Conservation (phyloP, 768 basidiomycete species). For the Ramaria sp. region DNA sequence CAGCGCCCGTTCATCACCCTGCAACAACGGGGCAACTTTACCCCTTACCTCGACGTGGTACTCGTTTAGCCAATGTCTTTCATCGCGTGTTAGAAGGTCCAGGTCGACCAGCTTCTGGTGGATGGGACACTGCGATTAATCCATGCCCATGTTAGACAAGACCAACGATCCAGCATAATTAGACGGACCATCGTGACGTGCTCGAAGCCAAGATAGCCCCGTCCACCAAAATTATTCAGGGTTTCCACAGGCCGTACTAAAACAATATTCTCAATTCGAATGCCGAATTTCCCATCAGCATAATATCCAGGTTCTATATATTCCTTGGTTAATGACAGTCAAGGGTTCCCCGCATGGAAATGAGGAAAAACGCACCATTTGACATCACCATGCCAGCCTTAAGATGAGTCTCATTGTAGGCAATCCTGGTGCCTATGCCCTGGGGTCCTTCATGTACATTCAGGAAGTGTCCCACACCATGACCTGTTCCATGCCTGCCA, state of each 20-base stretch:
- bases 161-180: background rate
- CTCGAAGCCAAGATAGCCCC: conserved; percentile 80
- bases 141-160: background rate
- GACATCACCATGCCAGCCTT: conserved; percentile 86
- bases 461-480: conserved; percentile 89
- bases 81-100: conserved; percentile 48
- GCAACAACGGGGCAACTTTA: conserved; percentile 64
- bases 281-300: conserved; percentile 81
- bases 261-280: conserved; percentile 87
- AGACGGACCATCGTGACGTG: conserved; percentile 71
- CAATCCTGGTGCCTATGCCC: conserved; percentile 41
- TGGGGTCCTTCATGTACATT: conserved; percentile 89
- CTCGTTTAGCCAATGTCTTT: conserved; percentile 70
- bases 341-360: background rate
- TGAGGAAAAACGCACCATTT: conserved; percentile 38
- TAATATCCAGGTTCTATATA: conserved; percentile 80
- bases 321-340: background rate
- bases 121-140: conserved; percentile 55
- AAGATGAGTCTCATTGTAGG: conserved; percentile 58
- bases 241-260: conserved; percentile 65
- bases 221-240: conserved; percentile 68
- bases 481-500: conserved; percentile 80
- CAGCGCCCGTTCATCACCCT: conserved; percentile 47
- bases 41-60: conserved; percentile 72
- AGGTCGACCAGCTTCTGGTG: conserved; percentile 72